phyloP scores from a whole-genome alignment of 352 stramenopile genomes.

The Globisporangium nodosum region DNA sequence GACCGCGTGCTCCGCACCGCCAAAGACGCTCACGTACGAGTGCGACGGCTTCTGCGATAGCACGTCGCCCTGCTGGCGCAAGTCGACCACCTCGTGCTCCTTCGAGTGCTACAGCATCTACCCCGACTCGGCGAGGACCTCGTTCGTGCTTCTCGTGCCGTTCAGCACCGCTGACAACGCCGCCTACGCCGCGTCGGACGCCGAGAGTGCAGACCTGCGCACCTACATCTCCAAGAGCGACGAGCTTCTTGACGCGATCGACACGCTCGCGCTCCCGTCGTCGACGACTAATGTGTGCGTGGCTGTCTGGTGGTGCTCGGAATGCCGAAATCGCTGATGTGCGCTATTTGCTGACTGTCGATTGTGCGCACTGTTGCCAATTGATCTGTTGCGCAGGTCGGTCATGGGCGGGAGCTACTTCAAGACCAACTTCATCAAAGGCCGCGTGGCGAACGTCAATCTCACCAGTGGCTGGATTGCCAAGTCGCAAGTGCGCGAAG shows the following conservation, averaged over 20 bases:
- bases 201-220: not conserved
- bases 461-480: not conserved
- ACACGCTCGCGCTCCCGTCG: slow-evolving; percentile 2
- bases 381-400: not conserved
- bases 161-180: not conserved
- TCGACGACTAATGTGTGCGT: not conserved
- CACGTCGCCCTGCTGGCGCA: not conserved
- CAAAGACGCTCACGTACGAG: not conserved
- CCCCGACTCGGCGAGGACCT: not conserved
- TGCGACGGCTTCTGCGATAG: not conserved
- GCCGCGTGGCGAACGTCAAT: not conserved
- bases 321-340: no score
- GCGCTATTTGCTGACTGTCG: no score
- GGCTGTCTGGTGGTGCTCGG: not conserved
- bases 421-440: not conserved
- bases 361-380: not conserved
- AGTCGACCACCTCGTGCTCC: not conserved
- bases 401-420: slow-evolving; percentile 3
- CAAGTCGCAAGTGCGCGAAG: not conserved
- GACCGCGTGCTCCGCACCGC: not conserved
- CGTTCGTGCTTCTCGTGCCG: slow-evolving; percentile 3
- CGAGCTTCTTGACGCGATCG: not conserved
- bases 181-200: not conserved
- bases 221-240: slow-evolving; percentile 6
- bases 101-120: slow-evolving; percentile 8